Percentiles rank a stretch among this genome's conserved stretches.
Conservation (phyloP, 1,284 basidiomycete species). For the Mycena citricolor region DNA sequence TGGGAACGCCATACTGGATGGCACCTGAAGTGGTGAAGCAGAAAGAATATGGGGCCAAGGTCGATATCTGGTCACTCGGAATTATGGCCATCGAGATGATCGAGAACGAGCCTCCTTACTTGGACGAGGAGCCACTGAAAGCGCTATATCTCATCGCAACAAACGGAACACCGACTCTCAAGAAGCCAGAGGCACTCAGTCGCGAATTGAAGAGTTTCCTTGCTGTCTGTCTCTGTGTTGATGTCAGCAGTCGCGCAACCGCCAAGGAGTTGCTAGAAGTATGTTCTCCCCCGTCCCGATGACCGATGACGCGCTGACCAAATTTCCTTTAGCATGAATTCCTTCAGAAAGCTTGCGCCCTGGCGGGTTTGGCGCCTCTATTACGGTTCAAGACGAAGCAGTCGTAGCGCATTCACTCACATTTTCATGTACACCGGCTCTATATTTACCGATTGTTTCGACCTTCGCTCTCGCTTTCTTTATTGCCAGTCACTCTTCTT, state of each 20-base stretch:
- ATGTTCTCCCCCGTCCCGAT: slow-evolving; percentile 31
- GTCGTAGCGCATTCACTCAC: too few species aligned
- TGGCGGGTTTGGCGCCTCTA: slow-evolving; percentile 81
- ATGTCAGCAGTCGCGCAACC: slow-evolving; percentile 92
- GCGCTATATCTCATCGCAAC: slow-evolving; percentile 97
- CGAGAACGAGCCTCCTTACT: slow-evolving; percentile 97
- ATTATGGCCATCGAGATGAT: slow-evolving; percentile 99
- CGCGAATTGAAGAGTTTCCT: slow-evolving; percentile 94
- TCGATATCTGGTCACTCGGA: slow-evolving; percentile 98
- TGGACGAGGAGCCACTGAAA: slow-evolving; percentile 97
- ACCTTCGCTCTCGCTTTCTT: too few species aligned
- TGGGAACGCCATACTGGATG: slow-evolving; percentile 99
- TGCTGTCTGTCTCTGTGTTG: slow-evolving; percentile 95
- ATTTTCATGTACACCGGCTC: too few species aligned
- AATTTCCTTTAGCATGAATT: slow-evolving; percentile 76
- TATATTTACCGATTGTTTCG: too few species aligned
- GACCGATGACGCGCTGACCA: slow-evolving; percentile 5
- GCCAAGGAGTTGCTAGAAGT: slow-evolving; percentile 91
- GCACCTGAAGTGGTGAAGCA: slow-evolving; percentile 99
- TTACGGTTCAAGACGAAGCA: slow-evolving; percentile 67
- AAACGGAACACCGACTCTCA: slow-evolving; percentile 96
- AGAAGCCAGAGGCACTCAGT: slow-evolving; percentile 91
- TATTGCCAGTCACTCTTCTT: too few species aligned
- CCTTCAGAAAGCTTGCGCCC: slow-evolving; percentile 81
- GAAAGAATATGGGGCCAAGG: slow-evolving; percentile 98